Conservation (phyloP, 148 eudicot species). For the Beta vulgaris region DNA sequence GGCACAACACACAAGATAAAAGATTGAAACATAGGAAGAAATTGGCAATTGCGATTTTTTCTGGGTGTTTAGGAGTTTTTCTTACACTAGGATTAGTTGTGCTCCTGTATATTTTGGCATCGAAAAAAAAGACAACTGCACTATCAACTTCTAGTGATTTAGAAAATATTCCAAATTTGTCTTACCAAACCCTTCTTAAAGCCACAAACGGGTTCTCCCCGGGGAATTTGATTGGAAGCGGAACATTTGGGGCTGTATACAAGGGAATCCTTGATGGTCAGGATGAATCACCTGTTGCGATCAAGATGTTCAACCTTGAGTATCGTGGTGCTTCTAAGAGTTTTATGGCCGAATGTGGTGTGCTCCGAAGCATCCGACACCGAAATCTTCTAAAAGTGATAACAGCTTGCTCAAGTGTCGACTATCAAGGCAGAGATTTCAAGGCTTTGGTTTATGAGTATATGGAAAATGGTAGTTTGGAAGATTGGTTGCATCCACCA, state of each 20-base stretch:
- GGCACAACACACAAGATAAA: neutral
- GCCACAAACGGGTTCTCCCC: constrained; percentile 28
- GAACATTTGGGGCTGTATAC: constrained; percentile 27
- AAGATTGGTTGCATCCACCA: constrained; percentile 15
- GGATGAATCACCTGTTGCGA: neutral
- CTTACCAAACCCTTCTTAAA: constrained; percentile 21
- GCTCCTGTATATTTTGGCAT: neutral
- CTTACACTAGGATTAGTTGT: neutral
- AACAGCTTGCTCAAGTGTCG: constrained; percentile 18
- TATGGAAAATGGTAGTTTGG: constrained; percentile 18
- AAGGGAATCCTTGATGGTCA: constrained; percentile 17
- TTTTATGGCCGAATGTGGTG: constrained; percentile 18
- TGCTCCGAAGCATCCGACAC: constrained; percentile 7
- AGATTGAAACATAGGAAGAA: neutral
- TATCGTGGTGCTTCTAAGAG: neutral
- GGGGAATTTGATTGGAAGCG: constrained; percentile 17
- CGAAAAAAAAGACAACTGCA: neutral
- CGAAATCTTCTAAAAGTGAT: constrained; percentile 15
- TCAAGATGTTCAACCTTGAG: constrained; percentile 6
- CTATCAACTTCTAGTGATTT: neutral
- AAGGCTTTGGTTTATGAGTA: constrained; percentile 19
- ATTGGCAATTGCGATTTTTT: neutral
- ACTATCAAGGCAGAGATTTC: constrained; percentile 14
- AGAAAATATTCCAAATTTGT: constrained; percentile 3
- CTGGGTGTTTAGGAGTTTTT: neutral